A percentile compares a stretch with the other conserved stretches of the same genome.
These are phyloP conservation scores for Ceratobasidium papillatum DNA, from an alignment of 1,284 basidiomycete genomes.

Conservation along the genomic window DNA sequence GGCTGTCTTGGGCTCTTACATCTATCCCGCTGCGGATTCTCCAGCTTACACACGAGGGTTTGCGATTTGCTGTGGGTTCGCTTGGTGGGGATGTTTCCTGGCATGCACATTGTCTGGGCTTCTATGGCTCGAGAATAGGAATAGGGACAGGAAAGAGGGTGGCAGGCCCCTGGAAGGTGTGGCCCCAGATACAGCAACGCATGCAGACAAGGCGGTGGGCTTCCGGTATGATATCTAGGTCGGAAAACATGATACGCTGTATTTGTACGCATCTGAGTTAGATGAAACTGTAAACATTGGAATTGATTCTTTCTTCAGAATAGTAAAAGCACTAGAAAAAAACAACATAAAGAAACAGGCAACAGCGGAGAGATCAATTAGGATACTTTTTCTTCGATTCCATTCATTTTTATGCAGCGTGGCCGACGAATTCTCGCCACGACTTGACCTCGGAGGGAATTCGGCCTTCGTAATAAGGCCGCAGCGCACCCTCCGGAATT, in stretches of 20 bases:
- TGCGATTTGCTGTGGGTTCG: conserved; percentile 46
- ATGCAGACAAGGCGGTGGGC: conserved; percentile 27
- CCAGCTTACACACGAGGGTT: conserved; percentile 55
- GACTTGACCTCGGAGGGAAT: conserved; percentile 94
- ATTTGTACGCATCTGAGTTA: background rate
- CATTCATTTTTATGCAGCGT: conserved; percentile 59
- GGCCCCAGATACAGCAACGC: conserved; percentile 10
- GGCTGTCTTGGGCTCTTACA: conserved; percentile 54
- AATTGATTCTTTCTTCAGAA: background rate
- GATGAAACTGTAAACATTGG: background rate
- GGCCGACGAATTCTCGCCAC: conserved; percentile 88
- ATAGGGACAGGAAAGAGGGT: conserved; percentile 36
- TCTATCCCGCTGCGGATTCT: conserved; percentile 54
- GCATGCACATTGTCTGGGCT: conserved; percentile 11
- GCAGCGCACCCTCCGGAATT: conserved; percentile 84
- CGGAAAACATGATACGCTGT: background rate
- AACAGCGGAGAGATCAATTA: background rate
- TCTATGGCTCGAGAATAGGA: conserved; percentile 21
- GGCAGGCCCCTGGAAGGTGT: conserved; percentile 37
- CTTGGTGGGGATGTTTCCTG: conserved; percentile 22
- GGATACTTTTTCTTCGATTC: too few species aligned
- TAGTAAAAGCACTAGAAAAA: background rate
- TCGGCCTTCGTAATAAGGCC: conserved; percentile 85
- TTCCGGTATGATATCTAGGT: conserved; percentile 26
- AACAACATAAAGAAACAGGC: background rate